Base-by-base conservation (phyloP, 176 grass and related monocot genomes). In the Raddia guianensis region DNA sequence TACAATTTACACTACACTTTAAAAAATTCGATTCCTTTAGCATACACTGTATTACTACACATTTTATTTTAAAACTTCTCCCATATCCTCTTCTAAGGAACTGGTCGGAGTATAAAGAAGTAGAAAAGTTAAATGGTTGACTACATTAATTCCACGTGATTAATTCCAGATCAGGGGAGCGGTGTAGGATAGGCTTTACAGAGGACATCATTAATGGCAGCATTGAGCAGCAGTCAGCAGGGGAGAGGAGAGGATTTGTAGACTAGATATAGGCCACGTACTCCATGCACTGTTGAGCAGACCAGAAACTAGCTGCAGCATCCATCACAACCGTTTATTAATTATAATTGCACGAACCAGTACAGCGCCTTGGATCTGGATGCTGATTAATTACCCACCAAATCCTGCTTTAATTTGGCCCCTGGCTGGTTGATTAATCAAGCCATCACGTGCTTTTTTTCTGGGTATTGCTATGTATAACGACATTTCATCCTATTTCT, bases 321-420 rank as follows among this genome's bases (percentile, higher is more conserved):
- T 20, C 20, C 8, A 46, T 84, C 0, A 11, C 16, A 18, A 35
- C 0, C 7, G 75, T 61, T 27, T 27, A 68, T 68, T 46, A 68
- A 75, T 76, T 43, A 55, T 72, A 63, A 73, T 48, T 56, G 49
- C 49, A 85, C 46, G 33, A 40, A 27, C 12, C 48, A 49, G 37
- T 74, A 55, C 67, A 40, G 14, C 15, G 68, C 20, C n/a, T 79
- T 44, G 46, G 44, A 80, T 75, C 35, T 32, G 66, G 20, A 84
- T 49, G 87, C 27, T 18, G 82, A 84, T 88, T 54, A 63, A 21
- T 88, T 72, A 68, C 62, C 76, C 69, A 79, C 76, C 63, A 82
- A 27, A 63, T 21, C 12, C 3, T 6, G 44, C 21, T 13, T 61
- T 62, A 14, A 43, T 72, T 59, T 43, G 49, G 9, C 37, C 13